Conservation (phyloP, 1,284 basidiomycete species). For the Coniferiporia weirii region DNA sequence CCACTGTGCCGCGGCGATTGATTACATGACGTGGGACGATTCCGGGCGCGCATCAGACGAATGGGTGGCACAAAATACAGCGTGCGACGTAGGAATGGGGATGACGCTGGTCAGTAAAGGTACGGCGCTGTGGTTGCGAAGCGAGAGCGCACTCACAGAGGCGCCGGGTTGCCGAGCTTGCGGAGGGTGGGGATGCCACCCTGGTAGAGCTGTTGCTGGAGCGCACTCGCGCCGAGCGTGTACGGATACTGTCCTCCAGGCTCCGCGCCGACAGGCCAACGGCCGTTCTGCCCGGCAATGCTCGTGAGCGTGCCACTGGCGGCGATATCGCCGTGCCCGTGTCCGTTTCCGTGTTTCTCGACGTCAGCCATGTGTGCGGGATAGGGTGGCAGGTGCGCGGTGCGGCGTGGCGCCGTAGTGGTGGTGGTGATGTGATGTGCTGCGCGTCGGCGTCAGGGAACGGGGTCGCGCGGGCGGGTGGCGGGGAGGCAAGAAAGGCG, state of each 20-base stretch:
- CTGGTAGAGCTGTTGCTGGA: constrained; percentile 22
- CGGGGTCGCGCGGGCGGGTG: too few relatives aligned
- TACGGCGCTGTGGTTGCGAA: neutral
- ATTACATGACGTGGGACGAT: too few relatives aligned
- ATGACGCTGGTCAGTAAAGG: neutral
- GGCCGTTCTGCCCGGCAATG: neutral
- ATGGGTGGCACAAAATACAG: neutral
- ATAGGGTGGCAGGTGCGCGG: neutral
- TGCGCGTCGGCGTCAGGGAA: too few relatives aligned
- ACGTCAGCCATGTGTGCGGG: constrained; percentile 7
- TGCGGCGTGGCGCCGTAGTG: too few relatives aligned
- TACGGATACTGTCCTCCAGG: constrained; percentile 4
- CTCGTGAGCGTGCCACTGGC: constrained; percentile 8
- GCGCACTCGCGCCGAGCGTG: constrained; percentile 16
- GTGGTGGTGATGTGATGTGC: neutral
- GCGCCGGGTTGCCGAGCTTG: constrained; percentile 45
- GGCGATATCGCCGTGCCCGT: constrained; percentile 1
- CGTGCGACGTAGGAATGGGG: neutral
- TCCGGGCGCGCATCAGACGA: too few relatives aligned
- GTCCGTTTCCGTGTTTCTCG: constrained; percentile 9
- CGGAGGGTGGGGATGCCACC: constrained; percentile 19
- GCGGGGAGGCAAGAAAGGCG: too few relatives aligned
- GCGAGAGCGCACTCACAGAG: constrained; percentile 37
- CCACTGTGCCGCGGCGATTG: constrained; percentile 35
- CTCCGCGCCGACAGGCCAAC: constrained; percentile 4